Percentiles rank a stretch among this genome's conserved stretches.
phyloP scores from a whole-genome alignment of 345 rosid genomes.

The Eucalyptus tenuipes region DNA sequence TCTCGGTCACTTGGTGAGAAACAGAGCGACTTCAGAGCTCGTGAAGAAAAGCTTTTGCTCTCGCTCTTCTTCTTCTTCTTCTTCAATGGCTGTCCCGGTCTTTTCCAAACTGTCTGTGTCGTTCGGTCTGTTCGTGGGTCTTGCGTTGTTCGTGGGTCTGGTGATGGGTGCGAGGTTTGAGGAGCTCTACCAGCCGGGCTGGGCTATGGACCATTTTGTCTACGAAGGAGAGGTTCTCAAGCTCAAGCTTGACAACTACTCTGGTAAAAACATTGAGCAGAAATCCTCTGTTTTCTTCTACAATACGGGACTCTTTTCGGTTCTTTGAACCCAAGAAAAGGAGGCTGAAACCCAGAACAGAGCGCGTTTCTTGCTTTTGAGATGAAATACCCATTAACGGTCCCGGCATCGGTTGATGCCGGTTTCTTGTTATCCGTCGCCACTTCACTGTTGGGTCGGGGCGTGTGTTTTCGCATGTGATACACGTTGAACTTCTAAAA shows the following conservation, averaged over 20 bases:
- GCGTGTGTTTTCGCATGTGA: not conserved
- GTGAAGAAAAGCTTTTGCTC: not conserved
- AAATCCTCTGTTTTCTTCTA: not conserved
- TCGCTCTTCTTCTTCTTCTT: not conserved
- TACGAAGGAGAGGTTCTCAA: conserved; percentile 75
- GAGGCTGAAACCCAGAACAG: not conserved
- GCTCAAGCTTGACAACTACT: conserved; percentile 83
- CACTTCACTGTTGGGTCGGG: not conserved
- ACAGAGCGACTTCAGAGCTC: not conserved
- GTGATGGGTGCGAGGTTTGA: conserved; percentile 48
- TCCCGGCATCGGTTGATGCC: not conserved
- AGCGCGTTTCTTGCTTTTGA: not conserved
- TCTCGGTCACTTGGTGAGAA: not conserved
- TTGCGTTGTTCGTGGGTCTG: conserved; percentile 14
- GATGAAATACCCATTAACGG: not conserved
- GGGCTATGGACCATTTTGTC: conserved; percentile 77
- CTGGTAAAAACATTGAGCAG: conserved; percentile 39
- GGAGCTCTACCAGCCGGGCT: conserved; percentile 66
- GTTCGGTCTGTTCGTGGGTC: conserved; percentile 17
- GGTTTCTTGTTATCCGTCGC: not conserved
- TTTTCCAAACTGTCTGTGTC: not conserved
- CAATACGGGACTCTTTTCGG: not conserved
- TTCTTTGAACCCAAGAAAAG: not conserved
- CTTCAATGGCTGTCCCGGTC: not conserved
- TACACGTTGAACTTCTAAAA: not conserved